A percentile compares a stretch with the other conserved stretches of the same genome.
Conservation (phyloP, 352 stramenopile species). For the Globisporangium cystogenes region DNA sequence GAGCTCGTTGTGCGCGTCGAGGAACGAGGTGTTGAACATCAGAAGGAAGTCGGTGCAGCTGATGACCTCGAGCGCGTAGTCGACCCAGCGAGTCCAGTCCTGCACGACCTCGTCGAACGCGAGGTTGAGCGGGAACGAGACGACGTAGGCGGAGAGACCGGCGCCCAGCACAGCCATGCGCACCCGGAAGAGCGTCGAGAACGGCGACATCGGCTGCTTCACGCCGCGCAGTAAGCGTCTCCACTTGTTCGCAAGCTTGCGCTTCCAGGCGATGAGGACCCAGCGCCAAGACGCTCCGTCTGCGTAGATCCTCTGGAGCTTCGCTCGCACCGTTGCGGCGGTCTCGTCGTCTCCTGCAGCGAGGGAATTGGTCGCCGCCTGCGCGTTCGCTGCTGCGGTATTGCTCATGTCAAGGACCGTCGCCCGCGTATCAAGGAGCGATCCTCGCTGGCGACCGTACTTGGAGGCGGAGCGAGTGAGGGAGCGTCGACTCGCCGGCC, state of each 20-base stretch:
- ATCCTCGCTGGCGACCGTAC: not conserved
- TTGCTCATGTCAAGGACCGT: constrained; percentile 1
- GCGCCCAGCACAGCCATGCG: not conserved
- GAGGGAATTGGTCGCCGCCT: not conserved
- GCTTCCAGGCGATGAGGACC: not conserved
- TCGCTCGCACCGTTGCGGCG: not conserved
- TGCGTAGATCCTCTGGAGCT: not conserved
- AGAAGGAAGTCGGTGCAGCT: constrained; percentile 3
- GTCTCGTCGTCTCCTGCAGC: not conserved
- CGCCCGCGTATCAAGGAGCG: not conserved
- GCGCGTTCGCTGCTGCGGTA: not conserved
- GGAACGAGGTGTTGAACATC: constrained; percentile 11
- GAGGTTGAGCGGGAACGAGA: constrained; percentile 3
- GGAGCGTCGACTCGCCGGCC: too few relatives aligned
- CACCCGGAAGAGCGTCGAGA: not conserved
- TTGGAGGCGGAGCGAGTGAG: not conserved
- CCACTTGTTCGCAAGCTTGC: not conserved
- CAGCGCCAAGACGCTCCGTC: not conserved
- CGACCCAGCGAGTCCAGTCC: not conserved
- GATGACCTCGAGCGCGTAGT: constrained; percentile 2
- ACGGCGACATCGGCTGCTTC: not conserved
- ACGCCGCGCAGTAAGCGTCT: not conserved
- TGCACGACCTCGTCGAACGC: constrained; percentile 1
- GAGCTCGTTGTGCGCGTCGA: constrained; percentile 6
- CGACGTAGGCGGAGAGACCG: not conserved